A percentile compares a stretch with the other conserved stretches of the same genome.
Conservation (phyloP, 495 filamentous ascomycete genomes). For the Daldinia vernicosa region DNA sequence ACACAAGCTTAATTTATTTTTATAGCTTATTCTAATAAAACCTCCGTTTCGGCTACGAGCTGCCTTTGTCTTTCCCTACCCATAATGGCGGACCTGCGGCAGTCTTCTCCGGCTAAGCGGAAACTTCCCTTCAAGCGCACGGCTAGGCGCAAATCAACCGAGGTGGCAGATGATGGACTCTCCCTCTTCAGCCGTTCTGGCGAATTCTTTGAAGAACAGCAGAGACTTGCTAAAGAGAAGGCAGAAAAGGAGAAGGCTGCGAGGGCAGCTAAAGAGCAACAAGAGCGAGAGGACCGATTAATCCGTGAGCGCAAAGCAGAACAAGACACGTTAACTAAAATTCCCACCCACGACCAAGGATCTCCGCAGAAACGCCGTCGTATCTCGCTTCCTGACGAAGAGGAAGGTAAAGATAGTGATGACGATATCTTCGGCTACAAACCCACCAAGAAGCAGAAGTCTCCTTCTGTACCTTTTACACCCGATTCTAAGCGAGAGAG, state of each 20-base stretch:
- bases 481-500: conserved; percentile 18
- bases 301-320: conserved; percentile 46
- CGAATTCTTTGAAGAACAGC: conserved; percentile 69
- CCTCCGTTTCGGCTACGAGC: neutral
- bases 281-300: conserved; percentile 32
- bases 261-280: conserved; percentile 39
- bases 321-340: conserved; percentile 27
- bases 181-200: conserved; percentile 74
- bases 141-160: conserved; percentile 57
- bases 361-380: conserved; percentile 44
- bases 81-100: conserved; percentile 37
- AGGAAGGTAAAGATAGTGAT: conserved; percentile 18
- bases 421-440: conserved; percentile 16
- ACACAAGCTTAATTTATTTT: neutral
- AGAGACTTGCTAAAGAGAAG: conserved; percentile 51
- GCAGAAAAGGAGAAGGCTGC: conserved; percentile 45
- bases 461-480: conserved; percentile 30
- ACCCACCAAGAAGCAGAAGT: conserved; percentile 18
- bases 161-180: conserved; percentile 51
- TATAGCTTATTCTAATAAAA: neutral
- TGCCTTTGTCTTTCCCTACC: conserved; percentile 1
- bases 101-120: conserved; percentile 55
- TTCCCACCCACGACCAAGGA: conserved; percentile 41
- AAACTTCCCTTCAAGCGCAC: conserved; percentile 75
- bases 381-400: conserved; percentile 33